Conservation (phyloP, 495 filamentous ascomycete species). For the Patellaria atrata region DNA sequence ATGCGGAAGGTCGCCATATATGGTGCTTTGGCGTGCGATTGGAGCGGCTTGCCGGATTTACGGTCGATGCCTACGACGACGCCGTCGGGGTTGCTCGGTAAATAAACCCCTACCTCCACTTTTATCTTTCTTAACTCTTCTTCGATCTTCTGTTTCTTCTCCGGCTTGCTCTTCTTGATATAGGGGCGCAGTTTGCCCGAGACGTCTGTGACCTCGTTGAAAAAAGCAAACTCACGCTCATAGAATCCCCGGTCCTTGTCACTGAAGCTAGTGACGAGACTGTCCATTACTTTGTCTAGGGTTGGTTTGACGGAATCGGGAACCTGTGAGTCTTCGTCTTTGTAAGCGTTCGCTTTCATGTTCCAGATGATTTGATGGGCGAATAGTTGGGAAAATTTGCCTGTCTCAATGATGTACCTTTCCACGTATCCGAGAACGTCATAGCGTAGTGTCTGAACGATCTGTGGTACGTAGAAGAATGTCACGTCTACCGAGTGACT, state of each 20-base stretch:
- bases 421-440: conserved; percentile 92
- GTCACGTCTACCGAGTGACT: conserved; percentile 88
- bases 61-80: conserved; percentile 95
- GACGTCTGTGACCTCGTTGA: conserved; percentile 88
- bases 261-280: conserved; percentile 71
- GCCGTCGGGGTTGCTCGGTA: conserved; percentile 93
- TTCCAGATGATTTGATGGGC: conserved; percentile 99
- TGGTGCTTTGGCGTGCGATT: conserved; percentile 94
- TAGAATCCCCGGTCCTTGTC: conserved; percentile 69
- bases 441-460: conserved; percentile 92
- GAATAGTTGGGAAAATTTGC: conserved; percentile 88
- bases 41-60: conserved; percentile 90
- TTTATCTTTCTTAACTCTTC: conserved; percentile 95
- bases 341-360: conserved; percentile 97
- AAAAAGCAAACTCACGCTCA: conserved; percentile 91
- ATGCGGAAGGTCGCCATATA: conserved; percentile 99
- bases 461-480: conserved; percentile 97
- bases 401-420: conserved; percentile 90
- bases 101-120: conserved; percentile 90
- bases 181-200: conserved; percentile 90
- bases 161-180: conserved; percentile 82
- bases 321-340: conserved; percentile 83
- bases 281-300: conserved; percentile 76
- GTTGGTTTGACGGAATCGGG: conserved; percentile 88
- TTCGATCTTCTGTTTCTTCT: conserved; percentile 98